Conservation (phyloP, 768 basidiomycete genomes). For the Boletus reticuloceps region DNA sequence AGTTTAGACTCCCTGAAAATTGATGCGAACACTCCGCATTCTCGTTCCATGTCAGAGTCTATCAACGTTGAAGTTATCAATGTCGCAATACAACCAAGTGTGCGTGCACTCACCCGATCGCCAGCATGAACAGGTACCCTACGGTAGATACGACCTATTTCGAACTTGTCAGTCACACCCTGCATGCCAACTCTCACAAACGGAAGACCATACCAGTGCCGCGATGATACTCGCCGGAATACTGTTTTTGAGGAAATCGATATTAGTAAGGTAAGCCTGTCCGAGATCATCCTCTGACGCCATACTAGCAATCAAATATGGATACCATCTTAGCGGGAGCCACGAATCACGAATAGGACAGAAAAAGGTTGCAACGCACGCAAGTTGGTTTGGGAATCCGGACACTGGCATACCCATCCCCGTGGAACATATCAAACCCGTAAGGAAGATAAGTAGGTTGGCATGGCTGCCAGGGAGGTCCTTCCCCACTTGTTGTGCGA, state of each 20-base stretch:
- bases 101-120: constrained; percentile 8
- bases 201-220: constrained; percentile 50
- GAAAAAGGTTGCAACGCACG: constrained; percentile 48
- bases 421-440: constrained; percentile 86
- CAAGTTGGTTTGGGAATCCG: constrained; percentile 98
- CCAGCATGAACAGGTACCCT: constrained; percentile 17
- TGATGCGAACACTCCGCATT: too few species aligned
- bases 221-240: constrained; percentile 91
- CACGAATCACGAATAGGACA: background rate
- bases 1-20: too few species aligned
- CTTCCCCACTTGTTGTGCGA: constrained; percentile 84
- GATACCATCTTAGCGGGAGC: background rate
- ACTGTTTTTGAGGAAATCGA: constrained; percentile 92
- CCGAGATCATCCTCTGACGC: constrained; percentile 95
- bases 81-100: background rate
- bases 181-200: too few species aligned
- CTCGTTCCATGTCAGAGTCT: constrained; percentile 3
- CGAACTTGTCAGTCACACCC: background rate
- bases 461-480: constrained; percentile 66
- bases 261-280: constrained; percentile 76
- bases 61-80: background rate
- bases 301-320: constrained; percentile 46
- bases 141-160: constrained; percentile 17
- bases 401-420: constrained; percentile 99
- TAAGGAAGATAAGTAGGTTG: constrained; percentile 89